Base-by-base conservation (phyloP, 2,329 filamentous ascomycete species). In the Exophiala lecanii-corni region DNA sequence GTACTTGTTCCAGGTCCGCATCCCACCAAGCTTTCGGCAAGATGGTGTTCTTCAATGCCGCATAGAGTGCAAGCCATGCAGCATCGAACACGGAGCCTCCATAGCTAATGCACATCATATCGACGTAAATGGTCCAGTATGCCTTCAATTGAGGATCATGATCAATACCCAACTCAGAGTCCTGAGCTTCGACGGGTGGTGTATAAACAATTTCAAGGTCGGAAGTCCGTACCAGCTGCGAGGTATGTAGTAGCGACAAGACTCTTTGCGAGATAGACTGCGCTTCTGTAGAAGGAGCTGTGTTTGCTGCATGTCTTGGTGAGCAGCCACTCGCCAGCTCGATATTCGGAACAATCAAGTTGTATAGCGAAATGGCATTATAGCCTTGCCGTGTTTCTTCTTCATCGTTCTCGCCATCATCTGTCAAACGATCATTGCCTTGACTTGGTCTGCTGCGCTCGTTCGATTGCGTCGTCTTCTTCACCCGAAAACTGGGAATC, bases 61-160 rank as follows among this genome's bases (percentile, higher is more conserved):
- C 86, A 16, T 95, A 64, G 0, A 94, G 75, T 9, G 88, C 82
- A 1, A 84, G 77, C 89, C 91, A 97, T 0, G 88, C 87, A 1
- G 87, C 86, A 59, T 98, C 91, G 53, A 97, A 89, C 1, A 88
- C 79, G 4, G 47, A 51, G 6, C 55, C 54, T 58, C 92, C 94
- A 37, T 95, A 80, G 0, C 87, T 94, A 54, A 98, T 83, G 67
- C 95, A 92, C 59, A 96, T 78, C n/a, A 96, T 74, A 60, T 97
- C 91, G 53, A 98, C 86, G 65, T 95, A 96, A 15, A 98, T 78
- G 7, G 86, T 82, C 92, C 91, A 98, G 64, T 94, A 97, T 0
- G 84, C 92, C 61, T 86, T 91, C 9, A 91, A 65, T 50, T 80
- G 55, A 17, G 66, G 59, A 41, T 69, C 64, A 3, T 69, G 67